Evolutionary conservation across 768 basidiomycete genomes (phyloP).

Genomic region (Agrocybe pediades): DNA sequence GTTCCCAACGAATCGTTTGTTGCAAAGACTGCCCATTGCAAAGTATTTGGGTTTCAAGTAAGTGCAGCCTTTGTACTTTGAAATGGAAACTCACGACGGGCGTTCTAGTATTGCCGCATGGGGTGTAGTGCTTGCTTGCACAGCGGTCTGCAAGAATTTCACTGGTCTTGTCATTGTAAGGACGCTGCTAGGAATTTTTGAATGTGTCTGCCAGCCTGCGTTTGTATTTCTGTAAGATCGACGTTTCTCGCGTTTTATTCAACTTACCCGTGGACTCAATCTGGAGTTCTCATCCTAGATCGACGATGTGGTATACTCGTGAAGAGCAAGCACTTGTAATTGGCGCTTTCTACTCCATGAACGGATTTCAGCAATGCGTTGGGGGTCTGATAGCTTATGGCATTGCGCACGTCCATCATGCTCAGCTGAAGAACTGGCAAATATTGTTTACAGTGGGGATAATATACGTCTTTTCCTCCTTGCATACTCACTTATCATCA

Average conservation of each 20-base stretch:
- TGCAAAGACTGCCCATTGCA: constrained; percentile 51
- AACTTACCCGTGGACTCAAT: neutral
- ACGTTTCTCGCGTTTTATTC: neutral
- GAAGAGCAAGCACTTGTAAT: constrained; percentile 51
- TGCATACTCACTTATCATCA: neutral
- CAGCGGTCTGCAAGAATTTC: constrained; percentile 48
- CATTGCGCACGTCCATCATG: constrained; percentile 43
- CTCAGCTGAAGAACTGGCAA: constrained; percentile 51
- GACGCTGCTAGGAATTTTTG: constrained; percentile 49
- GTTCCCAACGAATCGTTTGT: constrained; percentile 48
- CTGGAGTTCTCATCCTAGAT: constrained; percentile 28
- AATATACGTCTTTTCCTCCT: too few relatives aligned
- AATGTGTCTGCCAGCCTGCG: constrained; percentile 49
- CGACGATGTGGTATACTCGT: constrained; percentile 55
- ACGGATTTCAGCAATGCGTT: constrained; percentile 49
- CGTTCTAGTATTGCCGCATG: constrained; percentile 35
- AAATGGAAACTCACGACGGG: neutral
- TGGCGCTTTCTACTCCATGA: constrained; percentile 47
- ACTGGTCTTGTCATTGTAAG: constrained; percentile 45
- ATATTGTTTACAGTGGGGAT: constrained; percentile 39
- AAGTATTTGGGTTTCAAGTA: constrained; percentile 49
- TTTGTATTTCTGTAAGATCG: constrained; percentile 42
- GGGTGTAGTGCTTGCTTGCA: constrained; percentile 50
- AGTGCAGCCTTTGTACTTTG: constrained; percentile 12
- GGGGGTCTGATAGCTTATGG: constrained; percentile 53